Base-by-base conservation (phyloP, 148 eudicot genomes). In the Rhododendron kiyosumense region DNA sequence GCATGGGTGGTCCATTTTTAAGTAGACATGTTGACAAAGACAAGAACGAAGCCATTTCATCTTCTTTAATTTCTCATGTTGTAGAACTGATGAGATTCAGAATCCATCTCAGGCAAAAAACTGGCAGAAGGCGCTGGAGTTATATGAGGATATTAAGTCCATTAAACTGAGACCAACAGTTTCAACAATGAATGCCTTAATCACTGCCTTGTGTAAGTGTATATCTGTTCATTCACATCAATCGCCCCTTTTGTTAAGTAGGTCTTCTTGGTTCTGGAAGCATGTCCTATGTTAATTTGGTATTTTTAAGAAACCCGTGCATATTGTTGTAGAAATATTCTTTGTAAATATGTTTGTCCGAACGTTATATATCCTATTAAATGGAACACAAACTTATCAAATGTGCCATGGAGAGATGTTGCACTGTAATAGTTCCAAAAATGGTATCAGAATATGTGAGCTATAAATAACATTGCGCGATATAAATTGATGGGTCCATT, bases 191-290 rank as follows among this genome's bases (percentile, higher is more conserved):
- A 97, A 97, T 93, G 99, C 99, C 59, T 90, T 95, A 84, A 89
- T 97, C 76, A 97, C 99, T 85, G 93, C 94, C 69, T 88, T 97
- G 85, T 95, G 99, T 97, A 93, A 92, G 99, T 90, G 41, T n/a
- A 10, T 77, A 24, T 46, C 81, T 52, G 24, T 48, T 81, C 32
- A 75, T 75, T 32, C 20, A 18, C 46, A 75, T 75, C 48, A 20
- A 75, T 36, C 17, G 5, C 52, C 15, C 52, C 32, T 24, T 78
- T 45, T 43, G 1, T 78, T 78, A n/a, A 24, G 52, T 78, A 77
- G 22, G 80, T 24, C 28, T 36, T 41, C 30, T 45, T 24, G 26
- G 28, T 77, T 77, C 48, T 41, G 49, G 79, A 41, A 77, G 46
- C 49, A 36, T 22, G 51, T 77, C 46, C 28, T 45, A 24, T n/a